Percentiles rank a stretch among this genome's conserved stretches.
phyloP scores from a whole-genome alignment of 1,284 basidiomycete species.

The Grifola frondosa region DNA sequence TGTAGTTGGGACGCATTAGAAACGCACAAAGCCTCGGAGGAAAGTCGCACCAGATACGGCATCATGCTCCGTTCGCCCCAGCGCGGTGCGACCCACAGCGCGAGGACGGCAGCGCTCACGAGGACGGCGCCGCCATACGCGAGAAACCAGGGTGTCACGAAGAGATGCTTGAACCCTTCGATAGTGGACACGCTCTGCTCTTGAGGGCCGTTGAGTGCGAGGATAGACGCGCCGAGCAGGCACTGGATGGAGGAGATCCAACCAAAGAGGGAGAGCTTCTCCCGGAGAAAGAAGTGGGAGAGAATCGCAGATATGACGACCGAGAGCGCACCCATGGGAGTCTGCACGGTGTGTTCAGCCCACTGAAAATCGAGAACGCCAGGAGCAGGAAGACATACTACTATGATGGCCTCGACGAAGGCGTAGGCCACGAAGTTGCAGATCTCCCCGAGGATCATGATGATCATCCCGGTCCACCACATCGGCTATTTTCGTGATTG shows the following conservation, averaged over 20 bases:
- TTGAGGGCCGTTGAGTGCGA: conserved; percentile 63
- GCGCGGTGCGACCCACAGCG: conserved; percentile 49
- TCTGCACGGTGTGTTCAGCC: conserved; percentile 29
- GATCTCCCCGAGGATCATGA: conserved; percentile 44
- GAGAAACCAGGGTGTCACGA: conserved; percentile 63
- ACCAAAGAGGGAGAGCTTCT: conserved; percentile 58
- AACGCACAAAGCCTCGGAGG: background rate
- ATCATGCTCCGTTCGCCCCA: conserved; percentile 69
- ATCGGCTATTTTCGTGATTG: conserved; percentile 29
- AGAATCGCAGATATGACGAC: conserved; percentile 72
- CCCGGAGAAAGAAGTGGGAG: conserved; percentile 69
- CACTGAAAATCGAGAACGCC: conserved; percentile 15
- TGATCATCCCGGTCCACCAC: conserved; percentile 55
- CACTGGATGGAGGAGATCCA: conserved; percentile 65
- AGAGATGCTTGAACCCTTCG: conserved; percentile 55
- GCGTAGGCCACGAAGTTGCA: conserved; percentile 38
- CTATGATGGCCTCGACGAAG: conserved; percentile 53
- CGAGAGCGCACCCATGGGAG: conserved; percentile 66
- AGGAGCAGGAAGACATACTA: conserved; percentile 32
- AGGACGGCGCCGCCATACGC: conserved; percentile 50
- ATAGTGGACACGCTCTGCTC: conserved; percentile 61
- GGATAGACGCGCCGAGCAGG: conserved; percentile 38
- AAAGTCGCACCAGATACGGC: conserved; percentile 42
- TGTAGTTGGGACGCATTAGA: background rate
- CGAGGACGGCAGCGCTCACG: conserved; percentile 34